Percentiles rank a stretch among this genome's conserved stretches.
Evolutionary conservation across 768 basidiomycete species (phyloP).

Genomic region (Pisolithus orientalis): DNA sequence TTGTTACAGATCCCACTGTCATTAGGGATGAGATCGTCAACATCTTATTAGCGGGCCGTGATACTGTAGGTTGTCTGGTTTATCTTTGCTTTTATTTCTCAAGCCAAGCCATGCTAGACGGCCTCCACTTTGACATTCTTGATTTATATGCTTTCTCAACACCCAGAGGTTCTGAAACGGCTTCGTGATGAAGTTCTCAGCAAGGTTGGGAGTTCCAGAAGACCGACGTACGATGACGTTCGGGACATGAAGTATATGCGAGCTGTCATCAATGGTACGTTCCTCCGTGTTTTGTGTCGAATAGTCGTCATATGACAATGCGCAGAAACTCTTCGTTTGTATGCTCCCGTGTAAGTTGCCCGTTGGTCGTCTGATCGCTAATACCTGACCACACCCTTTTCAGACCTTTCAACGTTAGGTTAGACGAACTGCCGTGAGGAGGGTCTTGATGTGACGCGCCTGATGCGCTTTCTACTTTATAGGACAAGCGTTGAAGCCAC

Average conservation of each 20-base stretch:
- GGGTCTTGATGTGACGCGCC: background rate
- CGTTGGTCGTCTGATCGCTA: background rate
- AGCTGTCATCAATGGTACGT: too few relatives aligned
- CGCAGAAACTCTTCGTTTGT: too few relatives aligned
- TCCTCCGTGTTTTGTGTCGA: too few relatives aligned
- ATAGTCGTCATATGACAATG: too few relatives aligned
- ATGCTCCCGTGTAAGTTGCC: slow-evolving; percentile 7
- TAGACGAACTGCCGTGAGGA: background rate
- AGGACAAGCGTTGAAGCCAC: slow-evolving; percentile 20
- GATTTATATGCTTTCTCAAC: too few relatives aligned
- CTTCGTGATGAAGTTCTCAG: slow-evolving; percentile 52
- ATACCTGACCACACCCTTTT: background rate
- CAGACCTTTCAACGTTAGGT: slow-evolving; percentile 24
- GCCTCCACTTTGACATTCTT: slow-evolving; percentile 6
- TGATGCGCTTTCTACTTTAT: background rate
- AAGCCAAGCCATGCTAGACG: background rate
- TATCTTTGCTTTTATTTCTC: background rate
- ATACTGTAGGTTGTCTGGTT: slow-evolving; percentile 20
- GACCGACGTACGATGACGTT: slow-evolving; percentile 16
- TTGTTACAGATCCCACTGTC: too few relatives aligned
- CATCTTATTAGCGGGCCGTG: slow-evolving; percentile 32
- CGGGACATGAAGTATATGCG: too few relatives aligned
- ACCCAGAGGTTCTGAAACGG: slow-evolving; percentile 13
- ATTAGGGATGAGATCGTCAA: slow-evolving; percentile 17
- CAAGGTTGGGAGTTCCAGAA: slow-evolving; percentile 41